Conservation (phyloP, 345 rosid genomes). For the Laguncularia racemosa region DNA sequence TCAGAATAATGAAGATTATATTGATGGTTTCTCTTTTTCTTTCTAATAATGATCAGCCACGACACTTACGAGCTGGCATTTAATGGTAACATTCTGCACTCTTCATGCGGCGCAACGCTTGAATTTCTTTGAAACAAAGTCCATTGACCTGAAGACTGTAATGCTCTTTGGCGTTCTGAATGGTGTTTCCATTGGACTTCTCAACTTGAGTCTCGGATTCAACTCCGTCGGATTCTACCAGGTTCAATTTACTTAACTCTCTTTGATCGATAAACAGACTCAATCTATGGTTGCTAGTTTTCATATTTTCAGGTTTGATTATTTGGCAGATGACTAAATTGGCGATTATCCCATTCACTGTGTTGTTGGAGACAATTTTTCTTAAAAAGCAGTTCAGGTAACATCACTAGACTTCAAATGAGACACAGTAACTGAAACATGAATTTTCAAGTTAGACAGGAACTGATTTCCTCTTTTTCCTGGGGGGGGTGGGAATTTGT, state of each 20-base stretch:
- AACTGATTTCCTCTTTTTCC: not conserved
- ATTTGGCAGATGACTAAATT: slow-evolving; percentile 87
- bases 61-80: slow-evolving; percentile 94
- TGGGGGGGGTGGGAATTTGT: not conserved
- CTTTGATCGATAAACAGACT: not conserved
- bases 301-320: not conserved
- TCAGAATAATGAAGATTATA: too few relatives aligned
- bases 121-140: slow-evolving; percentile 73
- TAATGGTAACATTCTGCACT: slow-evolving; percentile 89
- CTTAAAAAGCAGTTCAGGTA: slow-evolving; percentile 91
- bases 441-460: not conserved
- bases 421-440: not conserved
- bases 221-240: slow-evolving; percentile 97
- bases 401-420: not conserved
- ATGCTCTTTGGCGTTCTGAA: slow-evolving; percentile 92
- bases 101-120: slow-evolving; percentile 77
- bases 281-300: not conserved
- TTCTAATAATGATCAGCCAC: slow-evolving; percentile 46
- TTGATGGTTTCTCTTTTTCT: not conserved
- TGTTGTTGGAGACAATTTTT: slow-evolving; percentile 83
- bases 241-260: slow-evolving; percentile 21
- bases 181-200: slow-evolving; percentile 90
- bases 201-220: slow-evolving; percentile 94
- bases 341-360: slow-evolving; percentile 98
- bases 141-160: slow-evolving; percentile 78